phyloP scores from a whole-genome alignment of 352 stramenopile species.

The Globisporangium heterothallicum region DNA sequence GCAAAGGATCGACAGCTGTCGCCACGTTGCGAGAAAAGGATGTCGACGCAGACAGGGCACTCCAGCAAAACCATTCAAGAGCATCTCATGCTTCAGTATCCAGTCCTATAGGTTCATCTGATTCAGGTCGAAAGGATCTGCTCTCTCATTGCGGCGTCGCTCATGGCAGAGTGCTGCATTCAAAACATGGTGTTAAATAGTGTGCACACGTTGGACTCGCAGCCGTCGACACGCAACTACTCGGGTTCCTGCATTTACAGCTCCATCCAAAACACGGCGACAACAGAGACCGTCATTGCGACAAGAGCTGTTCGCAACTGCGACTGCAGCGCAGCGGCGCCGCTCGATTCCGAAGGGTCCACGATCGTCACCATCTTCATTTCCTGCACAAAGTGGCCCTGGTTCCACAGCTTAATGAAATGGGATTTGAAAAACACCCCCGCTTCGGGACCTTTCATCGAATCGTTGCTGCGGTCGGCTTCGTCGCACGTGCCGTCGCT shows the following conservation, averaged over 20 bases:
- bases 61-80: too few species aligned
- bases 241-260: background rate
- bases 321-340: background rate
- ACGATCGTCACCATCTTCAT: constrained; percentile 7
- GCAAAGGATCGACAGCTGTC: too few species aligned
- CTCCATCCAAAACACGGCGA: background rate
- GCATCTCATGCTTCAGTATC: too few species aligned
- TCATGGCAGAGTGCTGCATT: too few species aligned
- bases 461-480: constrained; percentile 7
- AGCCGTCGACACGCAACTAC: too few species aligned
- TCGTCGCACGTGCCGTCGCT: constrained; percentile 48
- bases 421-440: constrained; percentile 44
- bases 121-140: too few species aligned
- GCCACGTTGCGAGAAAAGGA: too few species aligned
- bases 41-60: too few species aligned
- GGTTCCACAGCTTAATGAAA: constrained; percentile 54
- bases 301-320: background rate
- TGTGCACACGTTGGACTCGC: too few species aligned
- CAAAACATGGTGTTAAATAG: too few species aligned
- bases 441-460: constrained; percentile 30
- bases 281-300: background rate
- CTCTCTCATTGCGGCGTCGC: too few species aligned
- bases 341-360: background rate
- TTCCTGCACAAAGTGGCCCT: constrained; percentile 34
- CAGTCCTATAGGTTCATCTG: too few species aligned